Evolutionary conservation across 2,329 filamentous ascomycete genomes (phyloP).

Genomic region (Aspergillus sp.): DNA sequence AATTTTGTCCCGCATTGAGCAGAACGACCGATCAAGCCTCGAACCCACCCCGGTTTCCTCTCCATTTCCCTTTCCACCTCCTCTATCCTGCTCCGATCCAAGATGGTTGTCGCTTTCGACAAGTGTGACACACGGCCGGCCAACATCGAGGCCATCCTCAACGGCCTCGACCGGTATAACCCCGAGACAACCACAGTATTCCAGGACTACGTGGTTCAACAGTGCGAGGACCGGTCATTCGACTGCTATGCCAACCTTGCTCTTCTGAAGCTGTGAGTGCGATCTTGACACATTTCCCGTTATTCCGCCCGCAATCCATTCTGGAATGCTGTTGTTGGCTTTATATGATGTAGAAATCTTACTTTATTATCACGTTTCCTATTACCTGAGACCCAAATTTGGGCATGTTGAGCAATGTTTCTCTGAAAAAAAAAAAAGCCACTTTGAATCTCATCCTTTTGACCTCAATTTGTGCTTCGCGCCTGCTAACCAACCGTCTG

Average conservation of each 20-base stretch:
- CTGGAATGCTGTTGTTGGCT: slow-evolving; percentile 4
- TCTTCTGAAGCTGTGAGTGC: slow-evolving; percentile 84
- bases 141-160: slow-evolving; percentile 89
- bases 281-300: neutral
- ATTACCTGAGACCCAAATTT: slow-evolving; percentile 76
- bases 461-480: neutral
- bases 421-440: slow-evolving; percentile 63
- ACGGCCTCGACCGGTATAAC: slow-evolving; percentile 97
- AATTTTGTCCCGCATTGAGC: slow-evolving; percentile 17
- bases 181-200: slow-evolving; percentile 91
- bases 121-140: slow-evolving; percentile 89
- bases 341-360: slow-evolving; percentile 69
- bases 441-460: neutral
- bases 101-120: slow-evolving; percentile 62
- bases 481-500: neutral
- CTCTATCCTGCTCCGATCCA: slow-evolving; percentile 6
- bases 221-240: slow-evolving; percentile 92
- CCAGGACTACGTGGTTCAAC: slow-evolving; percentile 89
- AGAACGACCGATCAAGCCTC: slow-evolving; percentile 1
- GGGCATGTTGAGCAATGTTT: slow-evolving; percentile 68
- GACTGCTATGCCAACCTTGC: slow-evolving; percentile 97
- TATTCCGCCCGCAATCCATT: neutral
- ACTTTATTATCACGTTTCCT: slow-evolving; percentile 80
- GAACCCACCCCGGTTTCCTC: slow-evolving; percentile 1
- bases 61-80: neutral